Conservation (phyloP, 2,329 filamentous ascomycete genomes). For the Akanthomyces dipterigenus region DNA sequence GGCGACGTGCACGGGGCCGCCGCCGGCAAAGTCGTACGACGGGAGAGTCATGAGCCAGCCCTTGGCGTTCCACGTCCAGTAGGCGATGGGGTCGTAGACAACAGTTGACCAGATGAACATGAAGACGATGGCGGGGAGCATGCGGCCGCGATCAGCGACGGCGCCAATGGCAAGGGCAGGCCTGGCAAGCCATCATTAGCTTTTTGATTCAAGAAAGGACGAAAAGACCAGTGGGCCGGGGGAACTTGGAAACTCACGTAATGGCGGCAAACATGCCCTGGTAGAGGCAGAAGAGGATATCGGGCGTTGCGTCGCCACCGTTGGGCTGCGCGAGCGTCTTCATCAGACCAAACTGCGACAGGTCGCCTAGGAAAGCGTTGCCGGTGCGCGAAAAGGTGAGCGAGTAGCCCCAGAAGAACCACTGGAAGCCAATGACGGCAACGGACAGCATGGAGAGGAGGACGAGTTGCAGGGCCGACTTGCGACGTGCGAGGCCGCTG, state of each 20-base stretch:
- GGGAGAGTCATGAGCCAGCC: slow-evolving; percentile 66
- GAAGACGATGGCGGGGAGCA: slow-evolving; percentile 56
- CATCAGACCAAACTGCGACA: slow-evolving; percentile 75
- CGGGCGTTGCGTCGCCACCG: slow-evolving; percentile 64
- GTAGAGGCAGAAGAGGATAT: slow-evolving; percentile 78
- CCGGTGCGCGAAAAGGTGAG: slow-evolving; percentile 77
- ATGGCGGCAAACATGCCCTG: slow-evolving; percentile 87
- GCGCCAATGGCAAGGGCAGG: slow-evolving; percentile 53
- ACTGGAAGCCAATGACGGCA: slow-evolving; percentile 77
- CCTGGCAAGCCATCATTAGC: slow-evolving; percentile 24
- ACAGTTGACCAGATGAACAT: slow-evolving; percentile 66
- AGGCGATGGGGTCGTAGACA: slow-evolving; percentile 67
- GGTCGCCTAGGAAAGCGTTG: slow-evolving; percentile 69
- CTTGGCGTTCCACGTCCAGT: slow-evolving; percentile 71
- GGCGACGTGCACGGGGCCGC: slow-evolving; percentile 68
- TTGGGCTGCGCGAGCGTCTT: slow-evolving; percentile 71
- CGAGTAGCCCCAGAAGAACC: slow-evolving; percentile 95
- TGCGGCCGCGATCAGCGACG: slow-evolving; percentile 54
- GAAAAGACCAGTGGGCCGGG: neutral
- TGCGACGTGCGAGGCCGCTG: slow-evolving; percentile 79
- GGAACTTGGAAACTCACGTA: slow-evolving; percentile 54
- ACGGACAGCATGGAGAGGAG: slow-evolving; percentile 79
- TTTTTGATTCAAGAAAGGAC: neutral
- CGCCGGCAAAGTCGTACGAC: slow-evolving; percentile 68
- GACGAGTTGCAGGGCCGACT: slow-evolving; percentile 80